Conservation (phyloP, 2,329 filamentous ascomycete species). For the Xylariaceae sp. region DNA sequence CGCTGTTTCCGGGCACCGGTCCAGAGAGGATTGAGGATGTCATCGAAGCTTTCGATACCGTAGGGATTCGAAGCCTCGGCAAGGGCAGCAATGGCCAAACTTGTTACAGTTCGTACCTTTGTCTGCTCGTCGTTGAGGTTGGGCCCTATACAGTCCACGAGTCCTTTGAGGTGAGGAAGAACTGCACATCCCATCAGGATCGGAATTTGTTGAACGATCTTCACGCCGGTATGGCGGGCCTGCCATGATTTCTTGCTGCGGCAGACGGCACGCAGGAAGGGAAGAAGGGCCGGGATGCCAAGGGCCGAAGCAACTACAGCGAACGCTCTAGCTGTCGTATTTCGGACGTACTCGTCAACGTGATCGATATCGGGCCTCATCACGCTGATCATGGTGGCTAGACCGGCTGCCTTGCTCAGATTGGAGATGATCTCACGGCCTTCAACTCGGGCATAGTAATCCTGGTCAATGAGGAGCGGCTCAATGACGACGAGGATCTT, state of each 20-base stretch:
- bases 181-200: conserved; percentile 98
- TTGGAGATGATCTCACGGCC: conserved; percentile 99
- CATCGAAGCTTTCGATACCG: conserved; percentile 98
- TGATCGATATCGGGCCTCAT: conserved; percentile 99
- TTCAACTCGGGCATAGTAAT: conserved; percentile 97
- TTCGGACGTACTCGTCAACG: conserved; percentile 95
- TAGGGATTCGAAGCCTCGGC: conserved; percentile 97
- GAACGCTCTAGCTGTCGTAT: conserved; percentile 94
- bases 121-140: conserved; percentile 97
- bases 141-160: conserved; percentile 93
- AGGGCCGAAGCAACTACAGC: conserved; percentile 94
- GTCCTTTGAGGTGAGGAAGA: conserved; percentile 86
- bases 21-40: conserved; percentile 95
- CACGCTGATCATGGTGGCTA: conserved; percentile 98
- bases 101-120: conserved; percentile 94
- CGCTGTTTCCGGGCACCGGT: conserved; percentile 93
- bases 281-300: conserved; percentile 89
- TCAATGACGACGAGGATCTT: conserved; percentile 99
- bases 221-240: conserved; percentile 93
- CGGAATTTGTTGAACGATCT: conserved; percentile 98
- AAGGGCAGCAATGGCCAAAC: conserved; percentile 86
- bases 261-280: conserved; percentile 92
- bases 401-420: conserved; percentile 88
- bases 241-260: conserved; percentile 99
- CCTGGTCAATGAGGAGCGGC: conserved; percentile 97